These are phyloP conservation scores for Salix viminalis DNA, from an alignment of 345 rosid genomes.

Conservation along the genomic window DNA sequence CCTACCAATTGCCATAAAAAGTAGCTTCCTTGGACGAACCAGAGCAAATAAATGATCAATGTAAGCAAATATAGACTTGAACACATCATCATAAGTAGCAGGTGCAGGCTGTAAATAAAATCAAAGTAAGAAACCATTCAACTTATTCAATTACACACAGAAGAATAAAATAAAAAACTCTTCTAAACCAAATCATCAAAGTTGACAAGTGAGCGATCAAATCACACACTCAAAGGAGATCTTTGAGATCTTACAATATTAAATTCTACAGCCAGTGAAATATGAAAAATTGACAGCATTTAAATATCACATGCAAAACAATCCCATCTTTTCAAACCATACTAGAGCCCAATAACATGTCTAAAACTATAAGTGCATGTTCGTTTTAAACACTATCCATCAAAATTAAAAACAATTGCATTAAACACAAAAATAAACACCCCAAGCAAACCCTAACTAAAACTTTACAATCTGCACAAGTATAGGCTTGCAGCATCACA, in stretches of 20 bases:
- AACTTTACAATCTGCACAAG: neutral
- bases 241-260: neutral
- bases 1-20: slow-evolving; percentile 92
- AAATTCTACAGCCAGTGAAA: neutral
- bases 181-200: neutral
- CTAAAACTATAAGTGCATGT: neutral
- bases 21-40: slow-evolving; percentile 97
- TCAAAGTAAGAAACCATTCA: neutral
- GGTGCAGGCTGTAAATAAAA: slow-evolving; percentile 74
- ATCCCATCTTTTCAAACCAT: neutral
- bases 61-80: slow-evolving; percentile 77
- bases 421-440: neutral
- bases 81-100: slow-evolving; percentile 85
- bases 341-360: neutral
- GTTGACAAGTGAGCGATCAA: neutral
- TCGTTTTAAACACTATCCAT: neutral
- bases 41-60: slow-evolving; percentile 81
- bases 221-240: neutral
- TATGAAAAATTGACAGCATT: neutral
- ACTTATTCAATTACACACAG: neutral
- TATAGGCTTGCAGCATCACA: neutral
- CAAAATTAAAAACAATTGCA: neutral
- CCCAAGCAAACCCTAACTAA: neutral
- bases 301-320: neutral
- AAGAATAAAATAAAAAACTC: neutral